phyloP scores from a whole-genome alignment of 176 grass and related monocot species.

The Secale cereale region DNA sequence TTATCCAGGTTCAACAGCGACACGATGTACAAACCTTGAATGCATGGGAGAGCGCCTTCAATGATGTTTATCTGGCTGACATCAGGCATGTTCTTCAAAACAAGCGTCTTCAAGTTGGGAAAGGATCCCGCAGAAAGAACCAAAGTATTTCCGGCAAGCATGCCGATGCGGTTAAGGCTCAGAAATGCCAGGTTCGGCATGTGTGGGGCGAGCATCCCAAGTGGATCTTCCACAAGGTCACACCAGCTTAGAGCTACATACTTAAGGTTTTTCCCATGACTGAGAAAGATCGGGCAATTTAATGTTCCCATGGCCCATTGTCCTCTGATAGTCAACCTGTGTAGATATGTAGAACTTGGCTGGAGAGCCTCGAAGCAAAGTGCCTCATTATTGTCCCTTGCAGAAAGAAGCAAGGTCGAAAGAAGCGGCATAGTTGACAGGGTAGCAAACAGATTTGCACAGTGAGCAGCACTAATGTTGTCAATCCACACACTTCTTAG shows the following conservation, averaged over 20 bases:
- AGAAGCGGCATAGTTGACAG: conserved; percentile 13
- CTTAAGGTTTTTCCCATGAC: not conserved
- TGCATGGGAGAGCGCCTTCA: not conserved
- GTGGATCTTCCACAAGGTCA: not conserved
- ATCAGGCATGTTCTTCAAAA: not conserved
- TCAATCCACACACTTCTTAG: conserved; percentile 20
- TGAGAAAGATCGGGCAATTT: not conserved
- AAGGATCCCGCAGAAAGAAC: not conserved
- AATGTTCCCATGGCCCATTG: not conserved
- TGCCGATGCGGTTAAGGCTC: not conserved
- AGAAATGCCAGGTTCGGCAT: not conserved
- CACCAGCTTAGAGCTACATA: conserved; percentile 29
- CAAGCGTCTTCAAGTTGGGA: not conserved
- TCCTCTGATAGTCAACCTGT: conserved; percentile 5
- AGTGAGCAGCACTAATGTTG: not conserved
- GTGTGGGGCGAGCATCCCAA: not conserved
- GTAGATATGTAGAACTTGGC: not conserved
- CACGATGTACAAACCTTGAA: not conserved
- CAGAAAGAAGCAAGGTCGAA: conserved; percentile 27
- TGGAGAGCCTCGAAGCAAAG: conserved; percentile 4
- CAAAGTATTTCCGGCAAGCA: not conserved
- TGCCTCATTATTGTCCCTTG: conserved; percentile 1
- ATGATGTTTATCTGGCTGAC: not conserved
- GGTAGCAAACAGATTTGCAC: conserved; percentile 3
- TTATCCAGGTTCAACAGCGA: not conserved